A percentile compares a stretch with the other conserved stretches of the same genome.
These are phyloP conservation scores for Blastobotrys robertii DNA, from an alignment of 805 yeast genomes.

Conservation along the genomic window DNA sequence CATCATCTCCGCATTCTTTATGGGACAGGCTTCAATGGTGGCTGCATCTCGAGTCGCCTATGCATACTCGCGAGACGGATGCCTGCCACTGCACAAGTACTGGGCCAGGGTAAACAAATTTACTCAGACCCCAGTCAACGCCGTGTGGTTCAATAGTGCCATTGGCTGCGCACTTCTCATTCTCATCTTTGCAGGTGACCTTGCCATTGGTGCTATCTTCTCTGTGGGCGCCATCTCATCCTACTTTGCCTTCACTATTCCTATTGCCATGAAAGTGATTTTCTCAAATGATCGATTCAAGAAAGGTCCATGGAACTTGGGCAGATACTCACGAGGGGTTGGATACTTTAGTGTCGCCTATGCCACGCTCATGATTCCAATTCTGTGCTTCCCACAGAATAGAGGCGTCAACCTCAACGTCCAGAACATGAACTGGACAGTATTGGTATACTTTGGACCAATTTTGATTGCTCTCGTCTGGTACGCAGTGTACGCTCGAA, in stretches of 20 bases:
- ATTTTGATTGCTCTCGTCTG: slow-evolving; percentile 38
- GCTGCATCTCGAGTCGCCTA: slow-evolving; percentile 64
- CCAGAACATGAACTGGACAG: slow-evolving; percentile 59
- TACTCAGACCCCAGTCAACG: slow-evolving; percentile 56
- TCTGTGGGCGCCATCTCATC: slow-evolving; percentile 55
- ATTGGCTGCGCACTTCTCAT: slow-evolving; percentile 36
- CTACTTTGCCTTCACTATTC: slow-evolving; percentile 54
- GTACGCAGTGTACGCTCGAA: slow-evolving; percentile 37
- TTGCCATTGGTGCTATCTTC: slow-evolving; percentile 62
- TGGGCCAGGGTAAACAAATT: slow-evolving; percentile 48
- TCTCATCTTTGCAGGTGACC: slow-evolving; percentile 45
- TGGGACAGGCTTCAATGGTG: slow-evolving; percentile 53
- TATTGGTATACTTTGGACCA: slow-evolving; percentile 50
- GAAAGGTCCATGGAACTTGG: slow-evolving; percentile 63
- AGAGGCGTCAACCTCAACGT: slow-evolving; percentile 27
- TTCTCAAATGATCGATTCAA: slow-evolving; percentile 39
- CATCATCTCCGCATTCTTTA: slow-evolving; percentile 48
- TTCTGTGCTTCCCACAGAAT: slow-evolving; percentile 37
- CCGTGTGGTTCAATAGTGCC: slow-evolving; percentile 44
- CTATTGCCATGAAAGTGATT: slow-evolving; percentile 44
- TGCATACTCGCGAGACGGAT: slow-evolving; percentile 72
- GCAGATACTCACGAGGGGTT: slow-evolving; percentile 38
- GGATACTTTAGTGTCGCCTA: slow-evolving; percentile 41
- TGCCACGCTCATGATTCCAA: slow-evolving; percentile 46
- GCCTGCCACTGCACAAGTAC: slow-evolving; percentile 50